Evolutionary conservation across 192 early-diverging fungal species (phyloP), one percentile per base, ranked within the genome.

Genomic region (Geosiphon pyriformis): DNA sequence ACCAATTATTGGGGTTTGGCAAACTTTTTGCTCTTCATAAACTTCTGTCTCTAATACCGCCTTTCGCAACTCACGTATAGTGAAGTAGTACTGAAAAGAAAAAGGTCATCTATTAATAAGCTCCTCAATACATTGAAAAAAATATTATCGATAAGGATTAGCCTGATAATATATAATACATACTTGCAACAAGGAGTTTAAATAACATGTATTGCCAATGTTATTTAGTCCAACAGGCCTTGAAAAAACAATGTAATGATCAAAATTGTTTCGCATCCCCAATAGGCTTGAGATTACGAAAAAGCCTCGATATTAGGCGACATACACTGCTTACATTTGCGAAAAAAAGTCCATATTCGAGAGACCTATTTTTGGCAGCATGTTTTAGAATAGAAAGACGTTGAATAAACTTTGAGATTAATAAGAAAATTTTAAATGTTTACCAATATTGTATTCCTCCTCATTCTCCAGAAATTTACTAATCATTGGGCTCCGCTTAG

Each of bases 131-230:
- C 20, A n/a, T 23, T 7, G 20, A 26, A 26, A 54, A n/a, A 4
- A 23, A 26, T 20, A 20, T 6, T n/a, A 64, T 1, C 25, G 25
- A 30, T 20, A 1, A 72, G 18, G 31, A 20, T 23, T 15, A 23
- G 18, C n/a, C n/a, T 35, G 30, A 61, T 8, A 56, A n/a, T n/a
- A n/a, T n/a, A n/a, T 1, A 30, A 33, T 42, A 52, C 53, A 34
- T 69, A 85, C 74, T 53, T 85, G 83, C 23, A 95, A 73, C 22
- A 95, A 71, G 35, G 89, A 90, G 71, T 93, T 95, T 18, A 95
- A 77, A 69, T 95, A 95, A 73, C 93, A 95, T 0, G 93, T 95
- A 50, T 91, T 92, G 42, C 90, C 91, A 70, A 92, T 89, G 57
- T 94, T 94, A 27, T 79, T 75, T 37, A 91, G 80, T 4, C 90